These are phyloP conservation scores for Boletus subcaerulescens DNA, from an alignment of 768 basidiomycete genomes.

Conservation along the genomic window DNA sequence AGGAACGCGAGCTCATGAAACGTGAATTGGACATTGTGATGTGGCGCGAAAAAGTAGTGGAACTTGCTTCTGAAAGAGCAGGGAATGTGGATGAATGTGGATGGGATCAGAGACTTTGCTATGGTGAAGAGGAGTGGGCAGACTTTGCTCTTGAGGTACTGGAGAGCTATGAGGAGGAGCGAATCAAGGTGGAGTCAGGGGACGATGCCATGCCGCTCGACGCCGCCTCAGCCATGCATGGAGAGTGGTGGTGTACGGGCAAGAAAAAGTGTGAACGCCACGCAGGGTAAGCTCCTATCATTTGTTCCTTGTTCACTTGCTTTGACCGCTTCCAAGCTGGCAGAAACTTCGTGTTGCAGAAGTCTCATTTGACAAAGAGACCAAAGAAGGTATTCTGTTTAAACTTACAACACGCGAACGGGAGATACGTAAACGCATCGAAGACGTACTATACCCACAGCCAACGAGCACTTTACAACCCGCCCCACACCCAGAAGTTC, in stretches of 20 bases:
- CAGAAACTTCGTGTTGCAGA: conserved; percentile 73
- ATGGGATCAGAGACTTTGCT: conserved; percentile 84
- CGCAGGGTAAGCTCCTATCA: conserved; percentile 50
- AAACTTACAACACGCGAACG: conserved; percentile 74
- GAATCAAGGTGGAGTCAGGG: conserved; percentile 30
- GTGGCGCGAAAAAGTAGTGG: conserved; percentile 68
- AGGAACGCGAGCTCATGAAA: conserved; percentile 61
- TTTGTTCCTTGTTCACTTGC: neutral
- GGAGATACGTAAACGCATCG: conserved; percentile 73
- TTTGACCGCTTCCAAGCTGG: conserved; percentile 51
- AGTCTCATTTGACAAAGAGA: conserved; percentile 70
- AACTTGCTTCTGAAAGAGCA: conserved; percentile 65
- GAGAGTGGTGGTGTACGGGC: conserved; percentile 79
- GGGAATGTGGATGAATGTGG: conserved; percentile 72
- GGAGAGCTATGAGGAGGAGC: conserved; percentile 63
- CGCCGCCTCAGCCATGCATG: conserved; percentile 26
- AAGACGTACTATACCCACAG: conserved; percentile 62
- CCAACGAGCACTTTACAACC: conserved; percentile 34
- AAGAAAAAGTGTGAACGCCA: conserved; percentile 78
- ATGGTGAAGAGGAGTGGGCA: conserved; percentile 76
- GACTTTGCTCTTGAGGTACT: conserved; percentile 65
- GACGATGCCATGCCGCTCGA: conserved; percentile 42
- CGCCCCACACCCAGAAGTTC: conserved; percentile 35
- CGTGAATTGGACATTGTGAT: conserved; percentile 64
- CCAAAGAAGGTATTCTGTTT: conserved; percentile 62